phyloP scores from a whole-genome alignment of 2,329 filamentous ascomycete species.

The Aspergillus sp. region DNA sequence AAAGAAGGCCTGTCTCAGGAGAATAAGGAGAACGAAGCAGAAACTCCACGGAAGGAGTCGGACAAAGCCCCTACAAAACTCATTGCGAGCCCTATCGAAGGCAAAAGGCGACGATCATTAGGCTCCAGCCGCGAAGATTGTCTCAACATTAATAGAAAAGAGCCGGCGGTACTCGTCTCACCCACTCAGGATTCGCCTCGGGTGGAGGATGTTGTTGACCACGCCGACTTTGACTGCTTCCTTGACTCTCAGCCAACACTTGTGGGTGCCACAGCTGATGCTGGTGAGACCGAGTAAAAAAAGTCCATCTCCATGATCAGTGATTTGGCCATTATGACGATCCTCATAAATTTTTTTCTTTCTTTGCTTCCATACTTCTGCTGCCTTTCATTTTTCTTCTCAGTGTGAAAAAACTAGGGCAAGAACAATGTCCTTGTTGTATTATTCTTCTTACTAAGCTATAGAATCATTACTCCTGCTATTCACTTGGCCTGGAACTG shows the following conservation, averaged over 20 bases:
- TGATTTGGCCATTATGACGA: constrained; percentile 5
- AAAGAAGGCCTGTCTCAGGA: constrained; percentile 36
- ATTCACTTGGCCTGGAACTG: neutral
- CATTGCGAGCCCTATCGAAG: constrained; percentile 26
- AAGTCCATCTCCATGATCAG: constrained; percentile 15
- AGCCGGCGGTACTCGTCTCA: constrained; percentile 18
- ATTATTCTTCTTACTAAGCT: constrained; percentile 10
- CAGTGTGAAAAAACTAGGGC: neutral
- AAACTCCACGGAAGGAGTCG: constrained; percentile 26
- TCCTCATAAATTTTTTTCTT: constrained; percentile 7
- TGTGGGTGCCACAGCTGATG: constrained; percentile 11
- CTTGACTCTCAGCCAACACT: constrained; percentile 23
- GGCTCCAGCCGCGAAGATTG: constrained; percentile 24
- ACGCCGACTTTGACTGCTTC: constrained; percentile 24
- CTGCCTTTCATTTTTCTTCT: neutral
- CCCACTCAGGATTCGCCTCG: constrained; percentile 28
- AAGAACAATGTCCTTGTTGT: constrained; percentile 7
- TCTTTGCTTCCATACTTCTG: constrained; percentile 2
- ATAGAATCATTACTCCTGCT: constrained; percentile 1
- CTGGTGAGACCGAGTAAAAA: constrained; percentile 24
- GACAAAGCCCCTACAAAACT: constrained; percentile 27
- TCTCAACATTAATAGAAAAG: constrained; percentile 23
- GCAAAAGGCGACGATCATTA: constrained; percentile 31
- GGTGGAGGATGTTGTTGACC: constrained; percentile 20
- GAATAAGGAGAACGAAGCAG: constrained; percentile 29